Evolutionary conservation across 2,329 filamentous ascomycete genomes (phyloP).

Genomic region (Diplodia seriata): DNA sequence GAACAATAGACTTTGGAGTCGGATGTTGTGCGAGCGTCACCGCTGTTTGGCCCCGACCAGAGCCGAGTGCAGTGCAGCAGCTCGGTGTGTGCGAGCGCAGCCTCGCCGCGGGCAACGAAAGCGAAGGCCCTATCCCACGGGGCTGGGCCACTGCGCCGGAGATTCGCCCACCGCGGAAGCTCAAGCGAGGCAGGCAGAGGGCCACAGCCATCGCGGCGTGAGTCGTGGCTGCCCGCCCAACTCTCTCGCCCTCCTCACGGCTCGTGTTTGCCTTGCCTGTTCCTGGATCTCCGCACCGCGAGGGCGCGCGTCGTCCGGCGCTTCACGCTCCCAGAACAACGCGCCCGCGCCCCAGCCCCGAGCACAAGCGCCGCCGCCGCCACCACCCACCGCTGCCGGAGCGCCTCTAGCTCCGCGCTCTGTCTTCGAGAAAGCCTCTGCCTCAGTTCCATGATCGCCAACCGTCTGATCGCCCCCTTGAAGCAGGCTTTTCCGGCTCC

Average conservation of each 20-base stretch:
- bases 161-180: constrained; percentile 26
- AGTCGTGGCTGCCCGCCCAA: constrained; percentile 30
- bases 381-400: constrained; percentile 25
- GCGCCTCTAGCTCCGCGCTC: constrained; percentile 26
- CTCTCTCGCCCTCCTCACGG: constrained; percentile 19
- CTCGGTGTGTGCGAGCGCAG: background rate
- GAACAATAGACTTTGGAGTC: constrained; percentile 30
- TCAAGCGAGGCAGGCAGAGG: constrained; percentile 17
- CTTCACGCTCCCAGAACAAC: constrained; percentile 26
- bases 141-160: background rate
- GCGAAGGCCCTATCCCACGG: constrained; percentile 10
- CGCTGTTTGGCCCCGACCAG: constrained; percentile 26
- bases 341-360: constrained; percentile 1
- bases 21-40: constrained; percentile 30
- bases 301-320: constrained; percentile 24
- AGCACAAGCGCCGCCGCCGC: constrained; percentile 17
- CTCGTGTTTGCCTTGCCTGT: constrained; percentile 24
- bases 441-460: constrained; percentile 31
- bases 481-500: constrained; percentile 33
- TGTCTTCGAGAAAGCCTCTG: constrained; percentile 29
- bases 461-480: constrained; percentile 32
- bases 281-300: constrained; percentile 29
- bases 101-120: constrained; percentile 18
- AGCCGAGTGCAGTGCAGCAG: background rate
- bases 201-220: constrained; percentile 25